A percentile compares a stretch with the other conserved stretches of the same genome.
Evolutionary conservation across 495 filamentous ascomycete genomes (phyloP).

Genomic region (Baudoinia panamericana): DNA sequence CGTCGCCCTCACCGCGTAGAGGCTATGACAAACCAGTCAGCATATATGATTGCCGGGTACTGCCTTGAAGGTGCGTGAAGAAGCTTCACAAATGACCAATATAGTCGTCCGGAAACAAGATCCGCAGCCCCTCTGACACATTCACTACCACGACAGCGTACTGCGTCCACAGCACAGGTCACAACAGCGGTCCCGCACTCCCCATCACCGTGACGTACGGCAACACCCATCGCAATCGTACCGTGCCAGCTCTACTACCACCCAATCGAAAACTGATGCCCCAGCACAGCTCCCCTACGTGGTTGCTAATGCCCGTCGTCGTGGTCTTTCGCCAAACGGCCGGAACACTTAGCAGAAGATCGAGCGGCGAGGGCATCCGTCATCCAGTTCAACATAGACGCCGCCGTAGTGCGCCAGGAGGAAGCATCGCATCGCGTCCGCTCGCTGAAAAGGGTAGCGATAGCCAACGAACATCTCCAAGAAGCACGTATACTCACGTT

Average conservation of each 20-base stretch:
- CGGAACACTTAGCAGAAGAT: slow-evolving; percentile 67
- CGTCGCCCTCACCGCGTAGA: too few relatives aligned
- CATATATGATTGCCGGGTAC: slow-evolving; percentile 79
- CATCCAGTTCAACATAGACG: slow-evolving; percentile 81
- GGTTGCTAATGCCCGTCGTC: slow-evolving; percentile 80
- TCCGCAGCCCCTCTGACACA: slow-evolving; percentile 21
- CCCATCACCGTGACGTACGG: slow-evolving; percentile 89
- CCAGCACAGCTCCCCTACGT: slow-evolving; percentile 72
- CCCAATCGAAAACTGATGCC: slow-evolving; percentile 72
- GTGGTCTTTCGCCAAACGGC: slow-evolving; percentile 69
- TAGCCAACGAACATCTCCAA: slow-evolving; percentile 72
- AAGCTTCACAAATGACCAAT: slow-evolving; percentile 61
- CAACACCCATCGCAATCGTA: slow-evolving; percentile 66
- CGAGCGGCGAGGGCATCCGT: slow-evolving; percentile 72
- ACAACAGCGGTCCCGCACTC: slow-evolving; percentile 70
- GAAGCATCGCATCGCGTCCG: slow-evolving; percentile 81
- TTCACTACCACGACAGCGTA: slow-evolving; percentile 20
- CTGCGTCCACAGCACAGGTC: slow-evolving; percentile 61
- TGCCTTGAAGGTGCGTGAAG: slow-evolving; percentile 62
- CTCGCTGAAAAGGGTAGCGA: slow-evolving; percentile 68
- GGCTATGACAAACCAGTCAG: too few relatives aligned
- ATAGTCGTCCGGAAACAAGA: slow-evolving; percentile 56
- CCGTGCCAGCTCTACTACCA: slow-evolving; percentile 53
- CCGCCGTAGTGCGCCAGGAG: slow-evolving; percentile 72
- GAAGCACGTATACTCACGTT: slow-evolving; percentile 61